Evolutionary conservation across 1,139 yeast genomes (phyloP).

Genomic region (Lodderomyces metapsilosis): DNA sequence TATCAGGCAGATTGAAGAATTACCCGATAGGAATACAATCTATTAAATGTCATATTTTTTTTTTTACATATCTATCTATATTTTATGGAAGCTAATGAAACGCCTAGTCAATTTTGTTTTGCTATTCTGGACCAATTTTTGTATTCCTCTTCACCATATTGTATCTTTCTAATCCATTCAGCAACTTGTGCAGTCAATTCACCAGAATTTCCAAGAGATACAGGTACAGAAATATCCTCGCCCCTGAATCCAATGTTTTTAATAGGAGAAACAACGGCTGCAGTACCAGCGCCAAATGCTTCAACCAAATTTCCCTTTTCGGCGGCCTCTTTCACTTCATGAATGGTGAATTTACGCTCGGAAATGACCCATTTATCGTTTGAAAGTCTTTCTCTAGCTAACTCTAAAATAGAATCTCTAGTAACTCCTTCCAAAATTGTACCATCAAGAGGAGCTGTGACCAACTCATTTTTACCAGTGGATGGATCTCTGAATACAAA

Average conservation of each 20-base stretch:
- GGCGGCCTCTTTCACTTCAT: constrained; percentile 76
- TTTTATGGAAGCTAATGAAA: too few relatives aligned
- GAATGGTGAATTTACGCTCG: constrained; percentile 81
- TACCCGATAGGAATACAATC: constrained; percentile 45
- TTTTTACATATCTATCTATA: too few relatives aligned
- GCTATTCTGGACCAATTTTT: constrained; percentile 59
- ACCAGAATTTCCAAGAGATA: constrained; percentile 80
- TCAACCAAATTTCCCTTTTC: constrained; percentile 80
- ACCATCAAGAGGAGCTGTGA: constrained; percentile 95
- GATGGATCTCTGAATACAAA: constrained; percentile 66
- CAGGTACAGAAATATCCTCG: constrained; percentile 69
- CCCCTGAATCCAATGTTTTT: constrained; percentile 82
- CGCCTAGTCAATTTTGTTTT: too few relatives aligned
- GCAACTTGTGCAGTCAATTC: constrained; percentile 74
- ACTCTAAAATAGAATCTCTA: constrained; percentile 78
- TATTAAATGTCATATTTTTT: not conserved
- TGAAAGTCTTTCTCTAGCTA: constrained; percentile 73
- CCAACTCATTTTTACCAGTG: constrained; percentile 85
- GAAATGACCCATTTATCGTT: constrained; percentile 71
- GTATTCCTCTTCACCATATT: constrained; percentile 79
- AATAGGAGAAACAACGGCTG: constrained; percentile 94
- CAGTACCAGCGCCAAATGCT: constrained; percentile 97
- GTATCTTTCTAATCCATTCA: constrained; percentile 84
- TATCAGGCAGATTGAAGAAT: constrained; percentile 65
- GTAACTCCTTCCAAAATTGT: constrained; percentile 96